phyloP scores from a whole-genome alignment of 768 basidiomycete species.

The Suillus decipiens region DNA sequence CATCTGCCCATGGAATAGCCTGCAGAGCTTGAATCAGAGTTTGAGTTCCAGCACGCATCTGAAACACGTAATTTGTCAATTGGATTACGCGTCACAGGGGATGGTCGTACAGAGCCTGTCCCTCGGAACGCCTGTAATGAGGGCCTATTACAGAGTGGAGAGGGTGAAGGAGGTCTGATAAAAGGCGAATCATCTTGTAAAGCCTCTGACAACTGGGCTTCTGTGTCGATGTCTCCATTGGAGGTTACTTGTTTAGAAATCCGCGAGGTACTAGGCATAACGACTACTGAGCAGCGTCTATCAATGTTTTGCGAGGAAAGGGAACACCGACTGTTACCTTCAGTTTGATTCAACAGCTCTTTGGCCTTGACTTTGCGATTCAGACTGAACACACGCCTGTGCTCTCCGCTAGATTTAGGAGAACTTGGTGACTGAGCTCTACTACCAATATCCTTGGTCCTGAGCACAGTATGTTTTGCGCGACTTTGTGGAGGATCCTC shows the following conservation, averaged over 20 bases:
- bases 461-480: constrained; percentile 55
- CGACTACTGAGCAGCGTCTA: not conserved
- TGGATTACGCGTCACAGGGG: constrained; percentile 7
- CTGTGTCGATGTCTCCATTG: constrained; percentile 11
- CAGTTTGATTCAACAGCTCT: constrained; percentile 34
- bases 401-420: constrained; percentile 37
- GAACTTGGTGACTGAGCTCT: constrained; percentile 34
- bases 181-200: constrained; percentile 61
- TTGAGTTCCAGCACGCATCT: constrained; percentile 90
- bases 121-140: constrained; percentile 58
- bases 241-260: constrained; percentile 15
- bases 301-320: not conserved
- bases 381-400: constrained; percentile 57
- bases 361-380: constrained; percentile 53
- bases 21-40: constrained; percentile 88
- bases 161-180: constrained; percentile 73
- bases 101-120: constrained; percentile 63
- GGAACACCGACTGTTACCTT: constrained; percentile 23
- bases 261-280: constrained; percentile 23
- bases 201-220: constrained; percentile 14
- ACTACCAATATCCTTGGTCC: constrained; percentile 57
- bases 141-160: constrained; percentile 44
- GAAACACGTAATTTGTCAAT: constrained; percentile 17
- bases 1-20: constrained; percentile 77
- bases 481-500: constrained; percentile 41